phyloP scores from a whole-genome alignment of 495 filamentous ascomycete genomes.

The Penicillium fimorum region DNA sequence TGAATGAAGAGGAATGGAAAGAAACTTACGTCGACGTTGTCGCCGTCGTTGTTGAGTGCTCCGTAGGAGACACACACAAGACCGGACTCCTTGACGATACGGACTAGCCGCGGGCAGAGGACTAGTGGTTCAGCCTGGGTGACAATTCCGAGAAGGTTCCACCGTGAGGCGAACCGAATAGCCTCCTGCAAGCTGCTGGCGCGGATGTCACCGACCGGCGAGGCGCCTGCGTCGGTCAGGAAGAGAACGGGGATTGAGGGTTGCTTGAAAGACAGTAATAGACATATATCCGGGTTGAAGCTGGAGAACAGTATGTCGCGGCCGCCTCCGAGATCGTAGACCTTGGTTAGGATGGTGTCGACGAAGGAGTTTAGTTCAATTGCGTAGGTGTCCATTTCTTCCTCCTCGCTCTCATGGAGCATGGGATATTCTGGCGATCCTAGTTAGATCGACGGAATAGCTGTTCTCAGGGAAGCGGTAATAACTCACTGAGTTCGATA shows the following conservation, averaged over 20 bases:
- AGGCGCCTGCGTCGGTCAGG: constrained; percentile 81
- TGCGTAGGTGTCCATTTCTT: constrained; percentile 96
- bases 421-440: constrained; percentile 78
- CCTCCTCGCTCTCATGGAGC: constrained; percentile 88
- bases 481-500: constrained; percentile 81
- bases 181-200: constrained; percentile 92
- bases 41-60: constrained; percentile 77
- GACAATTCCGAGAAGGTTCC: constrained; percentile 93
- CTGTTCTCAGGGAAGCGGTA: constrained; percentile 20
- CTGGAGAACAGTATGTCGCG: constrained; percentile 92
- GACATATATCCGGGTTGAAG: constrained; percentile 96
- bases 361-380: constrained; percentile 97
- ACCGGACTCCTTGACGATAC: constrained; percentile 92
- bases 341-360: constrained; percentile 84
- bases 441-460: constrained; percentile 33
- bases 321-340: constrained; percentile 70
- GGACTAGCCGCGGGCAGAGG: constrained; percentile 83
- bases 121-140: constrained; percentile 80
- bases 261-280: constrained; percentile 92
- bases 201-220: constrained; percentile 79
- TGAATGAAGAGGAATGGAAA: neutral
- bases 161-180: constrained; percentile 86
- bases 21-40: constrained; percentile 72
- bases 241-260: constrained; percentile 94
- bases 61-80: constrained; percentile 97